Base-by-base conservation (phyloP, 805 yeast species). In the Clavispora phyllophila region DNA sequence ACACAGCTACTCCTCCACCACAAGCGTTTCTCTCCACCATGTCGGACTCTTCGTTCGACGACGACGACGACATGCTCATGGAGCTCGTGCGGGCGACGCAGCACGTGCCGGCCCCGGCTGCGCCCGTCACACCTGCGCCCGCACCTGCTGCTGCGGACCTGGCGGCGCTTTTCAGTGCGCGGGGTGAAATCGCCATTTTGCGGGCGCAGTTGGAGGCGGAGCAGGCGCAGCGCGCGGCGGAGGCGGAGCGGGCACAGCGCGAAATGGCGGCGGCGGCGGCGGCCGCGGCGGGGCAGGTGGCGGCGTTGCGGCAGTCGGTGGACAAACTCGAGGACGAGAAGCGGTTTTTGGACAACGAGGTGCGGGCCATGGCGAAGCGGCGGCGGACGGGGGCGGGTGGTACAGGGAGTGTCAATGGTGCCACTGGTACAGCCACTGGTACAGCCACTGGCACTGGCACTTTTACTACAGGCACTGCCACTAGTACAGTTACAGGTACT, bases 111-210 rank as follows among this genome's bases (percentile, higher is more conserved):
- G 15, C n/a, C 31, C n/a, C 34, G 20, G 10, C 13, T 5, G n/a
- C 19, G 26, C 24, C 24, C 19, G 19, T 3, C 9, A n/a, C 20
- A 9, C 8, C 15, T 7, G 22, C 36, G 9, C 14, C 24, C 24
- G n/a, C 29, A 28, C 26, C 15, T 20, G 15, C 33, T 4, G 3
- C 44, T 5, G n/a, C 36, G 19, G 34, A 28, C 37, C 29, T 5
- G 29, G 15, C 14, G 29, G 24, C 25, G 40, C 36, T 80, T n/a
- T 70, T 67, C 42, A 64, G 72, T 27, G 83, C 87, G 5, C 77
- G 76, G 42, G 97, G 97, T 2, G 96, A 90, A 55, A 81, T 86
- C 28, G 81, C 93, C 12, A 81, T 89, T 27, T 67, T 90, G 14
- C 68, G 95, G 42, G 78, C 82, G 9, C 87, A 81, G 51, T 63